Base-by-base conservation (phyloP, 441 rosid species). In the Melastoma candidum region DNA sequence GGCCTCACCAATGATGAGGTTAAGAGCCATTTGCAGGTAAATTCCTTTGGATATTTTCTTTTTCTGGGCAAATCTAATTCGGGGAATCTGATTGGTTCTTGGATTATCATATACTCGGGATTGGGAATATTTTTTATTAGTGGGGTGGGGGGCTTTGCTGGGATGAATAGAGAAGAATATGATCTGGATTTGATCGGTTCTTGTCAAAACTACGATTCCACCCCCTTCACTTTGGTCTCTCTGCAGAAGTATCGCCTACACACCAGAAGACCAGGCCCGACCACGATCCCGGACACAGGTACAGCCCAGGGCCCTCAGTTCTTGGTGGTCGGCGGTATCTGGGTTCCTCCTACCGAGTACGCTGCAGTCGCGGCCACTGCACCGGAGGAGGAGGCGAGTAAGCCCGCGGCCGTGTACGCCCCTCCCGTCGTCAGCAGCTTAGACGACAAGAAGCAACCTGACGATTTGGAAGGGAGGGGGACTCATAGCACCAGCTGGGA, bases 191-290 rank as follows among this genome's bases (percentile, higher is more conserved):
- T 32, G 41, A 32, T 32, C 8, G 41, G 7, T 32, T 29, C 36
- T 4, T 32, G 41, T 17, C 22, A 2, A 3, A 32, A 32, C 8
- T 32, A 32, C 41, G 41, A 32, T 32, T 32, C 41, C 8, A 32
- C 5, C 41, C 8, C 8, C 8, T 6, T 32, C 41, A 6, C 41
- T 32, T 1, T 8, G 5, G 8, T 32, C 8, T 4, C 8, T 32
- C 41, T 32, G 41, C 84, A 92, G 98, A 92, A 92, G 80, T 92
- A 80, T 56, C 83, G 98, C 47, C 65, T 92, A 75, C 97, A 92
- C 60, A 82, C 92, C 4, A 78, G 95, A 65, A 78, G 97, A 56
- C 97, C 97, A 51, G 41, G 41, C 41, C 41, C 74, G 14, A 66
- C 78, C 0, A 29, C 75, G 32, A 59, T 76, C 32, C 94, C 79